Percentiles rank a stretch among this genome's conserved stretches.
phyloP scores from a whole-genome alignment of 225 moss, liverwort and hornwort species.

The Pseudisothecium myosuroides region DNA sequence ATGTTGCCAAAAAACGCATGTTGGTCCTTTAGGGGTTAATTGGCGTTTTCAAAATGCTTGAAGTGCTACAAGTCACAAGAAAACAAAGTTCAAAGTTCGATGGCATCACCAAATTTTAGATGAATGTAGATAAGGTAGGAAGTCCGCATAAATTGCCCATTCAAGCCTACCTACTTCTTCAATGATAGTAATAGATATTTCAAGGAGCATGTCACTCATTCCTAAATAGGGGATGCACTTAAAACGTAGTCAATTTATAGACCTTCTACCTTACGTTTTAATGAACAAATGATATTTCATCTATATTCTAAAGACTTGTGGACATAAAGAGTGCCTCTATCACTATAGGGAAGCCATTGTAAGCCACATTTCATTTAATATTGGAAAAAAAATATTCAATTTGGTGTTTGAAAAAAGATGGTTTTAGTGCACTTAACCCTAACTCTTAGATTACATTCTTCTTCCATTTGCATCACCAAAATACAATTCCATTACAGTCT shows the following conservation, averaged over 20 bases:
- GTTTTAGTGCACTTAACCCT: rapidly evolving
- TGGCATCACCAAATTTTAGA: background rate
- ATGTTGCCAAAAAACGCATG: too few relatives aligned
- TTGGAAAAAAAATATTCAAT: background rate
- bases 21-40: too few relatives aligned
- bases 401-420: background rate
- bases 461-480: background rate
- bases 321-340: too few relatives aligned
- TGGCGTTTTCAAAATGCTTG: background rate
- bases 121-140: too few relatives aligned
- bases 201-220: too few relatives aligned
- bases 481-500: background rate
- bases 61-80: background rate
- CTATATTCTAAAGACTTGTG: background rate
- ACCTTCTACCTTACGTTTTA: too few relatives aligned
- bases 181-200: too few relatives aligned
- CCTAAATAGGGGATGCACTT: too few relatives aligned
- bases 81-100: background rate
- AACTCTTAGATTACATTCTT: rapidly evolving
- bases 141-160: too few relatives aligned
- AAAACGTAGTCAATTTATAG: too few relatives aligned
- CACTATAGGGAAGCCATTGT: rapidly evolving
- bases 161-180: too few relatives aligned
- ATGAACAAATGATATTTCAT: background rate
- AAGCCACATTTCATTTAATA: too few relatives aligned